Evolutionary conservation across 495 filamentous ascomycete genomes (phyloP).

Genomic region (Lophiotrema nucula): DNA sequence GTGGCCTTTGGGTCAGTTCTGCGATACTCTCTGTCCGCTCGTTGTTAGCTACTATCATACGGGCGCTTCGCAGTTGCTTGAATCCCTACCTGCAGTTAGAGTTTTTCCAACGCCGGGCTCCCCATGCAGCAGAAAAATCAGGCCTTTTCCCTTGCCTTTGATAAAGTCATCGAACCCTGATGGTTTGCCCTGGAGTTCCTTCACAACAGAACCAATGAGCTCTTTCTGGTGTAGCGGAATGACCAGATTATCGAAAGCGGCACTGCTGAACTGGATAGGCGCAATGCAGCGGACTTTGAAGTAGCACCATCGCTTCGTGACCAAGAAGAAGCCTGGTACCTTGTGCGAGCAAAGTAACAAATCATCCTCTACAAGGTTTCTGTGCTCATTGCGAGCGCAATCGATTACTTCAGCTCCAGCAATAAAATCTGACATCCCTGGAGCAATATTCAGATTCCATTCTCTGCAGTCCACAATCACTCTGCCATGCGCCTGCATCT

Average conservation of each 20-base stretch:
- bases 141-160: conserved; percentile 16
- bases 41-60: not conserved
- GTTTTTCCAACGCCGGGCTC: conserved; percentile 22
- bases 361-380: not conserved
- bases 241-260: not conserved
- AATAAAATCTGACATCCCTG: no score
- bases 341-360: not conserved
- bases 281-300: not conserved
- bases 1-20: conserved; percentile 18
- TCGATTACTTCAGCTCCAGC: no score
- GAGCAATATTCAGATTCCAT: no score
- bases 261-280: not conserved
- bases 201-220: not conserved
- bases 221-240: not conserved
- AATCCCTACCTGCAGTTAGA: conserved; percentile 13
- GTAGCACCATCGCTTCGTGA: not conserved
- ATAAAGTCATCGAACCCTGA: conserved; percentile 10
- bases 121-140: conserved; percentile 21
- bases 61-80: not conserved
- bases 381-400: no score
- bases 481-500: no score
- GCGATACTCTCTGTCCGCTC: conserved; percentile 13
- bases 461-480: no score
- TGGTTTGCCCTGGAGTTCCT: not conserved
- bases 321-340: not conserved